Evolutionary conservation across 768 basidiomycete genomes (phyloP), one percentile per base, ranked within the genome.

Genomic region (Sarcodon aspratus): DNA sequence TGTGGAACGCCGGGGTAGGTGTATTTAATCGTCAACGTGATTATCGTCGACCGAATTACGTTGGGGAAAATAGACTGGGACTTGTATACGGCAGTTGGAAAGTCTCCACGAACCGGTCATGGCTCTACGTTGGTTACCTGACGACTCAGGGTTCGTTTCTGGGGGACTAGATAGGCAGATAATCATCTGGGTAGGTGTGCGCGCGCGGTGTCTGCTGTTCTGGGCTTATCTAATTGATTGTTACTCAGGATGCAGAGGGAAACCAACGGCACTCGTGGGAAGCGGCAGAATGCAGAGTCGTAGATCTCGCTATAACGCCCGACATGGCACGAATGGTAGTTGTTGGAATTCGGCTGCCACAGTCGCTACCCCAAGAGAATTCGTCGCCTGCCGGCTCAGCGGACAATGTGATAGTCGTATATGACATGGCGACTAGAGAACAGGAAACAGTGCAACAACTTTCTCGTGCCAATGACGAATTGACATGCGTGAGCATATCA

Each of bases 71-170:
- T 57, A 94, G 90, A 85, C 83, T 36, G 90, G 90, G 13, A 64
- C 72, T 47, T 81, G 78, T 60, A 67, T 83, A 45, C 72, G 78
- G 50, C 73, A 76, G 0, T 69, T 90, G 15, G 75, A 80, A 10
- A 75, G 75, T 35, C 92, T 97, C 62, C 66, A 67, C 36, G 91
- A 97, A 51, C 80, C 82, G 2, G 88, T 98, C 47, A 88, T 87
- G 13, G 80, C 90, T 1, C 73, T 97, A 34, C 75, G 78, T 32
- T 97, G 92, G 90, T 68, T 92, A 36, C 86, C 91, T n/a, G 87
- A 96, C 61, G 85, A 85, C 33, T 79, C 80, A 17, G 91, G 89
- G 7, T 96, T 98, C 61, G 76, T 96, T 55, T 94, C 92, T 10
- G 85, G 83, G 45, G 85, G 86, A 38, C 71, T 95, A 59, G 95